Evolutionary conservation across 2,329 filamentous ascomycete genomes (phyloP), one percentile per base, ranked within the genome.

Genomic region (Coniochaeta sp.): DNA sequence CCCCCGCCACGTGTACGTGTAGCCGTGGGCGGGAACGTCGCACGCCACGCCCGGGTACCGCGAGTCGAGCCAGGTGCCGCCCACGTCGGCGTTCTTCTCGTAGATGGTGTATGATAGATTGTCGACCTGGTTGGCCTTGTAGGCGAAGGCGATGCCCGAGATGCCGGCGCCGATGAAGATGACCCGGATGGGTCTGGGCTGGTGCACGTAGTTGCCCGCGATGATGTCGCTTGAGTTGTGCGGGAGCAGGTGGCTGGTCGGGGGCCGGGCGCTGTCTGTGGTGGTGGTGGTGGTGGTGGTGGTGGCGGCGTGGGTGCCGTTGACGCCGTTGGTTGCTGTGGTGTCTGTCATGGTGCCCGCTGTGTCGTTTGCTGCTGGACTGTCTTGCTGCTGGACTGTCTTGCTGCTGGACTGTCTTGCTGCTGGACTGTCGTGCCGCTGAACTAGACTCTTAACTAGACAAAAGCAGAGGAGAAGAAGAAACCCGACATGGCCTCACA

Each of bases 1-100:
- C 0, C 80, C 80, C 5, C 73, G 70, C 65, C 82, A 84, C 1
- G 77, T 76, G 28, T 76, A 79, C 62, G 83, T 81, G 62, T 85
- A 85, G 22, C 77, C 77, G 66, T 80, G 77, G 2, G 79, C 73
- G 5, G 81, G 79, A 10, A 84, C 76, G 57, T 61, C 60, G 30
- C 60, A 61, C 3, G 57, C 58, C 3, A 22, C n/a, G 14, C 60
- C 60, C 3, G 60, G 60, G 19, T 58, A 58, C 19, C 42, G 36
- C 44, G 68, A 67, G 55, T 68, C 66, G n/a, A 64, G 62, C 67
- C 67, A 69, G 10, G 65, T 65, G 22, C 69, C 70, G 6, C 65
- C 66, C 12, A 67, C 57, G 16, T 64, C 60, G 3, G 60, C 36
- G 57, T 70, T 70, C 64, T 70, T 69, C 26, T 71, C 69, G 60